Evolutionary conservation across 768 basidiomycete species (phyloP).

Genomic region (Crepidotus variabilis): DNA sequence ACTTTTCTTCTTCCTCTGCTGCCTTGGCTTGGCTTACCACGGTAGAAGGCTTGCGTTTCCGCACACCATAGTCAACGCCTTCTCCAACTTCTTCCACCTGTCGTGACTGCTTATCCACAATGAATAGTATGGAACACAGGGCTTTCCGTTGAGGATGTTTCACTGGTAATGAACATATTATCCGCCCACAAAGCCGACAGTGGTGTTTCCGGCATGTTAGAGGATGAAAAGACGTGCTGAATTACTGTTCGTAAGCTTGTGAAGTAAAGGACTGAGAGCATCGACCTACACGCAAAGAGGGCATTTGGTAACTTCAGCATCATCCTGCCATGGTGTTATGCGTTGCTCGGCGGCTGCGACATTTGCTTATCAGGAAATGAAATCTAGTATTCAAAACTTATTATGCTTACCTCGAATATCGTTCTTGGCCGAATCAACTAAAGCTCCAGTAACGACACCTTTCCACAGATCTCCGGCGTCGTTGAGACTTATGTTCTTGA

Average conservation of each 20-base stretch:
- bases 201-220: constrained; percentile 95
- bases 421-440: constrained; percentile 43
- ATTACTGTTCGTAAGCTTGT: neutral
- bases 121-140: constrained; percentile 77
- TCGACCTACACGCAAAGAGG: constrained; percentile 74
- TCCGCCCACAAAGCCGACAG: constrained; percentile 88
- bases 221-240: constrained; percentile 74
- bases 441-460: constrained; percentile 42
- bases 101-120: constrained; percentile 77
- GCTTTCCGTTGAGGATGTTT: constrained; percentile 65
- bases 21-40: constrained; percentile 17
- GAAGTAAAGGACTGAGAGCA: neutral
- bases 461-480: constrained; percentile 71
- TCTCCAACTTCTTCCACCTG: constrained; percentile 82
- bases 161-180: constrained; percentile 85
- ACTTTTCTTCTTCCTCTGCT: constrained; percentile 67
- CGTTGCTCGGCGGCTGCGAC: constrained; percentile 74
- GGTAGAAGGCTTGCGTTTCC: constrained; percentile 35
- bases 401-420: constrained; percentile 61
- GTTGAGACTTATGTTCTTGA: constrained; percentile 48
- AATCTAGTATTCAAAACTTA: neutral
- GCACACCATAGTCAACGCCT: constrained; percentile 81
- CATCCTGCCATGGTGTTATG: constrained; percentile 95
- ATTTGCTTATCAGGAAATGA: constrained; percentile 5
- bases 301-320: constrained; percentile 72